Conservation (phyloP, 2,329 filamentous ascomycete species). For the Aspergillus sp. region DNA sequence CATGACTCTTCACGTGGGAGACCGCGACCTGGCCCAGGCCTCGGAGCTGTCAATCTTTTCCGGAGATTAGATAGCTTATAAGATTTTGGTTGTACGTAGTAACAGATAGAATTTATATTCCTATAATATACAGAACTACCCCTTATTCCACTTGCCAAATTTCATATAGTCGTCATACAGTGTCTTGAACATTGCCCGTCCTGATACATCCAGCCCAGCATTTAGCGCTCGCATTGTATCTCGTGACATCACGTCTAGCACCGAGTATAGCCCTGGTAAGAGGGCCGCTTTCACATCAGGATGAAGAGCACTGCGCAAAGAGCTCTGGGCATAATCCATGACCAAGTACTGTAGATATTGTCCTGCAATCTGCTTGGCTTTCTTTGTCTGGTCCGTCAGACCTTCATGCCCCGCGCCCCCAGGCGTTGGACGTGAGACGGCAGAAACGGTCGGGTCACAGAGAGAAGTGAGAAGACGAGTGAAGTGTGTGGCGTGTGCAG, state of each 20-base stretch:
- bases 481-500: slow-evolving; percentile 51
- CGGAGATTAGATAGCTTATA: neutral
- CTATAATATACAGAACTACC: slow-evolving; percentile 22
- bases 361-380: slow-evolving; percentile 57
- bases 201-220: slow-evolving; percentile 51
- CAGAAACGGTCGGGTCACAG: slow-evolving; percentile 61
- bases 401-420: slow-evolving; percentile 40
- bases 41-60: no score
- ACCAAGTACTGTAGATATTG: slow-evolving; percentile 60
- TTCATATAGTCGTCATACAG: slow-evolving; percentile 54
- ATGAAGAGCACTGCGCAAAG: slow-evolving; percentile 51
- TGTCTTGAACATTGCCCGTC: slow-evolving; percentile 53
- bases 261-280: slow-evolving; percentile 52
- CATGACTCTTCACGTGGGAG: neutral
- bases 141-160: slow-evolving; percentile 50
- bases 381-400: slow-evolving; percentile 60
- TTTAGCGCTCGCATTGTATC: slow-evolving; percentile 54
- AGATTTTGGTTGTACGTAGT: neutral
- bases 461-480: slow-evolving; percentile 59
- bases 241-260: slow-evolving; percentile 54
- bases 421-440: slow-evolving; percentile 44
- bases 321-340: slow-evolving; percentile 56
- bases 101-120: neutral
- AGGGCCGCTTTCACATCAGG: slow-evolving; percentile 55
- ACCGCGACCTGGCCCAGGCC: no score